Evolutionary conservation across 2,329 filamentous ascomycete genomes (phyloP).

Genomic region (Lachnellula hyalina): DNA sequence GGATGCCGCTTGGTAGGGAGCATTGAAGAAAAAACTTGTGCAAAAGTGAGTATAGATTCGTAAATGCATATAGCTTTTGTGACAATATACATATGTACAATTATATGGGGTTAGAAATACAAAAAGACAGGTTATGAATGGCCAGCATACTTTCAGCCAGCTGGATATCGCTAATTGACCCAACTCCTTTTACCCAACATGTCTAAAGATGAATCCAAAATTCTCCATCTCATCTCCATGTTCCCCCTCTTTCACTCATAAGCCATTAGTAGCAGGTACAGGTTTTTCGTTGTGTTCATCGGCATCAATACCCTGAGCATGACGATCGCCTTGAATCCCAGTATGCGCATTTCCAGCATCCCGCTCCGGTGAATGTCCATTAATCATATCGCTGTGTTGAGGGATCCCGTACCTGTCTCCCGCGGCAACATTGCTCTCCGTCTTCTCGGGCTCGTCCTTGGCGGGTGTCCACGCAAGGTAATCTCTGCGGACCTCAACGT

Average conservation of each 20-base stretch:
- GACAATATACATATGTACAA: background rate
- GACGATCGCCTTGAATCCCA: slow-evolving; percentile 46
- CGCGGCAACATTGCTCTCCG: slow-evolving; percentile 49
- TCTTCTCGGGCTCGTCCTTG: slow-evolving; percentile 52
- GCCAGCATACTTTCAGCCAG: background rate
- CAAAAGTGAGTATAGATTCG: background rate
- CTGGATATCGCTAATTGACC: background rate
- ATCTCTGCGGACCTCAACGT: slow-evolving; percentile 82
- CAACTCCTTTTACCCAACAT: background rate
- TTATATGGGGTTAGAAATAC: background rate
- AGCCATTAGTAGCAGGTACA: background rate
- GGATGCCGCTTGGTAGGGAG: too few species aligned
- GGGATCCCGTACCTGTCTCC: slow-evolving; percentile 69
- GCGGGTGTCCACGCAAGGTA: slow-evolving; percentile 84
- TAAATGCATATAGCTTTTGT: background rate
- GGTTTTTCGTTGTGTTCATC: slow-evolving; percentile 17
- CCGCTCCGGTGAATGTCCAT: slow-evolving; percentile 44
- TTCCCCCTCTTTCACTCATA: background rate
- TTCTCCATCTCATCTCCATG: background rate
- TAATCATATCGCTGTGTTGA: slow-evolving; percentile 62
- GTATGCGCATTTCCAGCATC: slow-evolving; percentile 35
- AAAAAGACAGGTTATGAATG: background rate
- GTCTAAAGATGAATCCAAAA: background rate
- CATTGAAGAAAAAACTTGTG: too few species aligned
- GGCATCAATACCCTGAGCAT: slow-evolving; percentile 43